Conservation (phyloP, 164 flowering plant genomes). For the Saururus chinensis region DNA sequence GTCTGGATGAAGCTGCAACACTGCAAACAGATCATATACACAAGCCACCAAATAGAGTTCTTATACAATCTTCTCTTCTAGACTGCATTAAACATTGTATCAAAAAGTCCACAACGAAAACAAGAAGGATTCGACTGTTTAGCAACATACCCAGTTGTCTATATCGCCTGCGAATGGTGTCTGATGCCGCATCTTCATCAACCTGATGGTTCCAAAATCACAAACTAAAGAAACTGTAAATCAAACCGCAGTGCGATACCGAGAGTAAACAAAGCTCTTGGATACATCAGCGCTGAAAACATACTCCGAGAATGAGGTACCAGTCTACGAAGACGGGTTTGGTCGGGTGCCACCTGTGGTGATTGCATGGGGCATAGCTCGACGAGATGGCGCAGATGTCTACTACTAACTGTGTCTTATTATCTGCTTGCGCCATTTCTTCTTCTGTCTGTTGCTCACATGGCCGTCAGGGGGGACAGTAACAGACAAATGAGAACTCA, state of each 20-base stretch:
- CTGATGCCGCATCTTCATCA: slow-evolving; percentile 44
- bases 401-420: slow-evolving; percentile 39
- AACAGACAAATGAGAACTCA: neutral
- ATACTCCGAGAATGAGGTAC: slow-evolving; percentile 70
- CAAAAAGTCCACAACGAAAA: neutral
- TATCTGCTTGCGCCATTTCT: slow-evolving; percentile 9
- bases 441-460: slow-evolving; percentile 7
- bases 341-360: slow-evolving; percentile 1
- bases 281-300: slow-evolving; percentile 11
- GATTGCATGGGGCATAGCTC: slow-evolving; percentile 12
- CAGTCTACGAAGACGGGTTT: slow-evolving; percentile 54
- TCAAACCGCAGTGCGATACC: neutral
- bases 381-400: slow-evolving; percentile 49
- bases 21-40: slow-evolving; percentile 29
- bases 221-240: neutral
- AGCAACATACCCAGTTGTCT: slow-evolving; percentile 45
- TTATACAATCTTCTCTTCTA: neutral
- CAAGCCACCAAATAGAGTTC: neutral
- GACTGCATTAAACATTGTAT: neutral
- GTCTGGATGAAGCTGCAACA: slow-evolving; percentile 86
- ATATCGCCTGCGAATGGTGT: slow-evolving; percentile 50
- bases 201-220: slow-evolving; percentile 26
- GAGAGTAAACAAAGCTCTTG: neutral
- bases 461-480: neutral
- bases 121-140: neutral